Evolutionary conservation across 805 yeast genomes (phyloP).

Genomic region (Teunomyces pallodes): DNA sequence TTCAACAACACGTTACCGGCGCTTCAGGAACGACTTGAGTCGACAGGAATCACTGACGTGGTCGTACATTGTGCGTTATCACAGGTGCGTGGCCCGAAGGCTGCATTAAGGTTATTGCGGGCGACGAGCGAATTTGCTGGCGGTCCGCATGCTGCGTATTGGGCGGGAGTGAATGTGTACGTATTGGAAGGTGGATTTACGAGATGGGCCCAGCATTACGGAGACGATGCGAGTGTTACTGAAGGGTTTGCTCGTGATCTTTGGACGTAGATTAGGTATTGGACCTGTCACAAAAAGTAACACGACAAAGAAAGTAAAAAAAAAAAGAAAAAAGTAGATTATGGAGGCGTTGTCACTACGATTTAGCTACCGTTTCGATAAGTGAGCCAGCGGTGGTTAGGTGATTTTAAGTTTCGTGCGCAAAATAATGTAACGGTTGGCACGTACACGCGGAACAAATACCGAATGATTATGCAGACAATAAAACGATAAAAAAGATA

Average conservation of each 20-base stretch:
- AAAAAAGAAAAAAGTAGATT: neutral
- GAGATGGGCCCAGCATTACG: conserved; percentile 76
- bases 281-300: too few species aligned
- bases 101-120: conserved; percentile 64
- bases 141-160: conserved; percentile 13
- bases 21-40: conserved; percentile 31
- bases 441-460: too few species aligned
- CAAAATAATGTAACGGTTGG: neutral
- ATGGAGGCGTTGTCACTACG: conserved; percentile 2
- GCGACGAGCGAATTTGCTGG: conserved; percentile 35
- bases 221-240: conserved; percentile 62
- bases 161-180: conserved; percentile 49
- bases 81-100: conserved; percentile 88
- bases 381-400: neutral
- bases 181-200: conserved; percentile 83
- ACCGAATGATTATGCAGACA: too few species aligned
- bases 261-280: conserved; percentile 23
- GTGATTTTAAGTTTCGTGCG: neutral
- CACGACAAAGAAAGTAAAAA: too few species aligned
- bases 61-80: conserved; percentile 91
- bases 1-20: conserved; percentile 40
- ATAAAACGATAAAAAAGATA: neutral
- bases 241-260: conserved; percentile 41
- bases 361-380: conserved; percentile 2
- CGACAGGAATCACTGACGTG: conserved; percentile 44